Percentiles rank a stretch among this genome's conserved stretches.
phyloP scores from a whole-genome alignment of 164 flowering plant species.

The Hamamelis virginiana region DNA sequence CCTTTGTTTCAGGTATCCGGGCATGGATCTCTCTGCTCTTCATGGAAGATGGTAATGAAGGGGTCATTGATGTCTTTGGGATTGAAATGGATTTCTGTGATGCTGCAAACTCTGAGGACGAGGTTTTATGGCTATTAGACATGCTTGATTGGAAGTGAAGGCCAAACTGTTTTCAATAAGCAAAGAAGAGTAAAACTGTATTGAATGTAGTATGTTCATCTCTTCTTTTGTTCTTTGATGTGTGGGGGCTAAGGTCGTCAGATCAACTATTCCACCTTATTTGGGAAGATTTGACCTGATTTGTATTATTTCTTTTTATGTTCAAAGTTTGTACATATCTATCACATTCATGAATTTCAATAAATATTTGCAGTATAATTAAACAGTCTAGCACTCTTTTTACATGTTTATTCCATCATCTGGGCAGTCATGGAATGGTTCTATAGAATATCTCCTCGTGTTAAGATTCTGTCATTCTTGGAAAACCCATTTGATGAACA shows the following conservation, averaged over 20 bases:
- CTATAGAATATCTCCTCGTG: too few relatives aligned
- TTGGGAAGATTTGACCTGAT: background rate
- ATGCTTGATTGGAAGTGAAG: slow-evolving; percentile 88
- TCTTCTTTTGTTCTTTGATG: background rate
- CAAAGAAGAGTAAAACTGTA: background rate
- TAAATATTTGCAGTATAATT: slow-evolving; percentile 9
- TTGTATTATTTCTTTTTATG: background rate
- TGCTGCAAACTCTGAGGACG: slow-evolving; percentile 70
- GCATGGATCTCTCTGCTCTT: slow-evolving; percentile 91
- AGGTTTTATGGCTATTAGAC: slow-evolving; percentile 86
- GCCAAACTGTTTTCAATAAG: background rate
- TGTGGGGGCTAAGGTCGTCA: background rate
- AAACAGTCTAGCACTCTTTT: background rate
- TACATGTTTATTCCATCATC: slow-evolving; percentile 20
- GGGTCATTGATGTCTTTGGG: slow-evolving; percentile 71
- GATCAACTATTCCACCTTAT: background rate
- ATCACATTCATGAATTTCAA: background rate
- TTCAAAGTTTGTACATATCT: slow-evolving; percentile 11
- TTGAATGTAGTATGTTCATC: too few relatives aligned
- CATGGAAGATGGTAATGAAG: slow-evolving; percentile 62
- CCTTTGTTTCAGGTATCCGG: slow-evolving; percentile 65
- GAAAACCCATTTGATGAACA: too few relatives aligned
- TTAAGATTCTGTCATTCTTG: too few relatives aligned
- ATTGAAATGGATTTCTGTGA: slow-evolving; percentile 87
- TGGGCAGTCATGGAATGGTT: too few relatives aligned